Evolutionary conservation across 768 basidiomycete genomes (phyloP).

Genomic region (Candolleomyces efflorescens): DNA sequence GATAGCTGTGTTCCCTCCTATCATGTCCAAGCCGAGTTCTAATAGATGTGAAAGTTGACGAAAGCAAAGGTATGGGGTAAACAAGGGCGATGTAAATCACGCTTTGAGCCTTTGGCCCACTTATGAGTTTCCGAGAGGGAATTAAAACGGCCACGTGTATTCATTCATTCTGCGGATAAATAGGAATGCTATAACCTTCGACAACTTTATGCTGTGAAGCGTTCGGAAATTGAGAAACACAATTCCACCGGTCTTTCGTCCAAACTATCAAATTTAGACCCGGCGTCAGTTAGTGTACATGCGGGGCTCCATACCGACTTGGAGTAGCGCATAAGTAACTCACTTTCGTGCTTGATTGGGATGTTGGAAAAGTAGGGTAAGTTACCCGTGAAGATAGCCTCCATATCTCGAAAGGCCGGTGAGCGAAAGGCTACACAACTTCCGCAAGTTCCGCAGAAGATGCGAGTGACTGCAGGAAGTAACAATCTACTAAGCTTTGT

Average conservation of each 20-base stretch:
- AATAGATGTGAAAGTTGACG: no score
- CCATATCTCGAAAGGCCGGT: slow-evolving; percentile 3
- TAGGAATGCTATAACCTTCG: slow-evolving; percentile 1
- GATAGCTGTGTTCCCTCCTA: no score
- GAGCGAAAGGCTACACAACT: slow-evolving; percentile 3
- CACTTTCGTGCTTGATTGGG: slow-evolving; percentile 1
- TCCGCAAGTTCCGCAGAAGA: slow-evolving; percentile 3
- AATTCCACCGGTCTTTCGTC: slow-evolving; percentile 4
- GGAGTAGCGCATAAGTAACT: neutral
- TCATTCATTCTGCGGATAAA: neutral
- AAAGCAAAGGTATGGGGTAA: no score
- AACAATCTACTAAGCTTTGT: neutral
- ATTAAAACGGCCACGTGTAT: no score
- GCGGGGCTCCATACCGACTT: neutral
- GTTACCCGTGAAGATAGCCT: neutral
- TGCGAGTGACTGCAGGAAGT: neutral
- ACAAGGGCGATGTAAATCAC: no score
- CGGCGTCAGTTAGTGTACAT: neutral
- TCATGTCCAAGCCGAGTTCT: no score
- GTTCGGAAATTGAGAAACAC: slow-evolving; percentile 1
- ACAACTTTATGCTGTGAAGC: slow-evolving; percentile 1
- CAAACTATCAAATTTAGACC: neutral
- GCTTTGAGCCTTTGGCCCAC: no score
- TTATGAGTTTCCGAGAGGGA: no score
- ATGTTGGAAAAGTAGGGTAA: slow-evolving; percentile 1